A percentile compares a stretch with the other conserved stretches of the same genome.
Evolutionary conservation across 2,329 filamentous ascomycete species (phyloP).

Genomic region (Gliomastix tumulicola): DNA sequence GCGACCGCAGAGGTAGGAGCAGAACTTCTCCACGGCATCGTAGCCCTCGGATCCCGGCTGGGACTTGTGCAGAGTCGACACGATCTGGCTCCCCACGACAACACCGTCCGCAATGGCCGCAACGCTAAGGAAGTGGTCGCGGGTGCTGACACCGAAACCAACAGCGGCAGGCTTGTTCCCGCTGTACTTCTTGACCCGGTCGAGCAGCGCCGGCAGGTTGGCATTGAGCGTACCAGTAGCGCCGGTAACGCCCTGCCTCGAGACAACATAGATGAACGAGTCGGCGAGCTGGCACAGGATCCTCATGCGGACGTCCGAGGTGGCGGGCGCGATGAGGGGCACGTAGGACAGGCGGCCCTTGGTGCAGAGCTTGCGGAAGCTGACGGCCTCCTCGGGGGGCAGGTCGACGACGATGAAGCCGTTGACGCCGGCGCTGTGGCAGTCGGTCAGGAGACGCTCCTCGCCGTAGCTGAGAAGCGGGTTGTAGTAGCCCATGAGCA

Average conservation of each 20-base stretch:
- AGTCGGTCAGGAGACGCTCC: conserved; percentile 78
- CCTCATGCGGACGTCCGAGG: conserved; percentile 89
- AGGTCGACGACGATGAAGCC: conserved; percentile 96
- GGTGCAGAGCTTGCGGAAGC: conserved; percentile 80
- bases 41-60: conserved; percentile 24
- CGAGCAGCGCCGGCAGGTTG: conserved; percentile 73
- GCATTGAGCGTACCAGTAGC: conserved; percentile 77
- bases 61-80: conserved; percentile 59
- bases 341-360: conserved; percentile 85
- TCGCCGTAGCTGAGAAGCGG: conserved; percentile 91
- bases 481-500: conserved; percentile 99
- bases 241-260: conserved; percentile 92
- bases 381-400: conserved; percentile 89
- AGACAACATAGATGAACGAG: conserved; percentile 98
- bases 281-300: conserved; percentile 94
- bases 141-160: conserved; percentile 92
- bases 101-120: conserved; percentile 84
- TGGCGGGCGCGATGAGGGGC: conserved; percentile 91
- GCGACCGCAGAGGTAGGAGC: conserved; percentile 57
- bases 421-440: conserved; percentile 78
- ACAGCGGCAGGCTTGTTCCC: conserved; percentile 86
- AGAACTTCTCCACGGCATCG: conserved; percentile 79
- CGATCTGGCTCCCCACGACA: conserved; percentile 93
- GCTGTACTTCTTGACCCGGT: conserved; percentile 85
- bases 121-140: conserved; percentile 86